These are phyloP conservation scores for Exophiala lecanii-corni DNA, from an alignment of 2,329 filamentous ascomycete genomes.

Conservation along the genomic window DNA sequence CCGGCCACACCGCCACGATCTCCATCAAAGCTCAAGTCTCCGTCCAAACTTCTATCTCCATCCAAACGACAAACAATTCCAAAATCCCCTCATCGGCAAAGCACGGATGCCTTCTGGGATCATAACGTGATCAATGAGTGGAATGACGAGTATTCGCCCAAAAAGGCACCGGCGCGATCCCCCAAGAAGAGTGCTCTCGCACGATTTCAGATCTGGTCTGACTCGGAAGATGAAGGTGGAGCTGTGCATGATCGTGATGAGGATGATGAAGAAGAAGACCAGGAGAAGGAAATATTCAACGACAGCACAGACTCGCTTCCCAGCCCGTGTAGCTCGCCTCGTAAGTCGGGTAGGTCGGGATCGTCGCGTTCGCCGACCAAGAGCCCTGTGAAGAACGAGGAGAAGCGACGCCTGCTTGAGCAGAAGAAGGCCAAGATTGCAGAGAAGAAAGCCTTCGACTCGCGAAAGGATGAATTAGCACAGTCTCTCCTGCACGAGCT, in stretches of 20 bases:
- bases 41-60: constrained; percentile 40
- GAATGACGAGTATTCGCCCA: constrained; percentile 52
- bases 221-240: constrained; percentile 32
- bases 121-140: constrained; percentile 49
- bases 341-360: constrained; percentile 28
- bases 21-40: constrained; percentile 24
- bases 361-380: constrained; percentile 21
- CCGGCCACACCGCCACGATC: constrained; percentile 33
- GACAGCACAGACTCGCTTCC: constrained; percentile 27
- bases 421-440: constrained; percentile 34
- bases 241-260: no score
- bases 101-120: constrained; percentile 52
- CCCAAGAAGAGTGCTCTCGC: constrained; percentile 21
- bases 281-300: not conserved
- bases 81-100: constrained; percentile 47
- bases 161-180: constrained; percentile 34
- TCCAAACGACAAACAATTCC: constrained; percentile 45
- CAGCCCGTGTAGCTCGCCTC: constrained; percentile 21
- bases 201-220: constrained; percentile 33
- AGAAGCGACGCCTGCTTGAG: constrained; percentile 25
- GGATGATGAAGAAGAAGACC: constrained; percentile 13
- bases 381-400: constrained; percentile 25
- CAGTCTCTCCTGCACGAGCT: constrained; percentile 52
- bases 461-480: constrained; percentile 50
- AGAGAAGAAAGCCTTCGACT: constrained; percentile 50